phyloP scores from a whole-genome alignment of 306 rosid genomes.

The Prosopis cineraria region DNA sequence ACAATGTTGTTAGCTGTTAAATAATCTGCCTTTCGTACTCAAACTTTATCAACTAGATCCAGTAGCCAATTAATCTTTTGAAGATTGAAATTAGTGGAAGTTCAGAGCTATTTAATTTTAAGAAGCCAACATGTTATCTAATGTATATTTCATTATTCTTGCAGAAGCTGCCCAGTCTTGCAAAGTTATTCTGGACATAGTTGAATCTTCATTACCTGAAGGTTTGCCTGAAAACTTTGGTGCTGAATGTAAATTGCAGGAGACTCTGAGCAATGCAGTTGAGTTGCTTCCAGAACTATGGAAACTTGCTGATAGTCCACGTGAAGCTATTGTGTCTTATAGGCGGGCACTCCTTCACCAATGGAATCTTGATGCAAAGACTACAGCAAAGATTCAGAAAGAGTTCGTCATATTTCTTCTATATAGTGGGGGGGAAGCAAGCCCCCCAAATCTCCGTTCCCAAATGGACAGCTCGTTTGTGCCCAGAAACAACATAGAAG shows the following conservation, averaged over 20 bases:
- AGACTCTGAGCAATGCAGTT: slow-evolving; percentile 66
- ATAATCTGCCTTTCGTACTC: neutral
- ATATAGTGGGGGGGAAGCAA: slow-evolving; percentile 79
- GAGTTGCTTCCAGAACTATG: slow-evolving; percentile 94
- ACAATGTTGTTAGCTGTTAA: slow-evolving; percentile 14
- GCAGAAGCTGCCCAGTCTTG: slow-evolving; percentile 97
- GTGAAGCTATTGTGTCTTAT: slow-evolving; percentile 74
- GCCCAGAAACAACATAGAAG: slow-evolving; percentile 87
- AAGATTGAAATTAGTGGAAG: neutral
- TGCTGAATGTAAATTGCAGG: slow-evolving; percentile 89
- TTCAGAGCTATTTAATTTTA: slow-evolving; percentile 11
- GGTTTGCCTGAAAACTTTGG: slow-evolving; percentile 84
- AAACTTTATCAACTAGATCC: slow-evolving; percentile 13
- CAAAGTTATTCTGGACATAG: slow-evolving; percentile 76
- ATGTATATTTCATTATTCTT: slow-evolving; percentile 48
- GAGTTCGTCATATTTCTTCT: slow-evolving; percentile 84
- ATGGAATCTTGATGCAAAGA: slow-evolving; percentile 74
- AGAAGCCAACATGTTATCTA: slow-evolving; percentile 30
- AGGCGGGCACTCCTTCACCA: slow-evolving; percentile 68
- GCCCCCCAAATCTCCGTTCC: slow-evolving; percentile 79
- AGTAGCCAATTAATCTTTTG: slow-evolving; percentile 6
- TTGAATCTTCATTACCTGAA: slow-evolving; percentile 82
- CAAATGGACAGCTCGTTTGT: slow-evolving; percentile 80
- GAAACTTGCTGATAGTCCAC: slow-evolving; percentile 77
- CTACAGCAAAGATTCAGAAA: slow-evolving; percentile 72